phyloP scores from a whole-genome alignment of 2,329 filamentous ascomycete genomes.

The Paecilomyces sp. region DNA sequence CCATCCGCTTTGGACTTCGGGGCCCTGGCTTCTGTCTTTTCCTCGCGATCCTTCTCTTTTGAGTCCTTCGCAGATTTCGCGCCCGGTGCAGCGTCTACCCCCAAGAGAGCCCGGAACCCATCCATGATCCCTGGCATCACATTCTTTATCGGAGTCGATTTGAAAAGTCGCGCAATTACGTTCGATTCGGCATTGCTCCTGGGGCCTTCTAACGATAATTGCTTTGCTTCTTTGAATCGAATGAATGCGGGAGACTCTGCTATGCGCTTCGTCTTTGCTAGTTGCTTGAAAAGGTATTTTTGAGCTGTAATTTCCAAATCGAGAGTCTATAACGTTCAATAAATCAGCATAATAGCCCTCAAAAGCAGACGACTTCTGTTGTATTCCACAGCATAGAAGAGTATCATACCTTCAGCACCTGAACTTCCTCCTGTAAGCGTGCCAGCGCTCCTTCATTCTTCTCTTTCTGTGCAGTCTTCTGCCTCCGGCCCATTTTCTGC shows the following conservation, averaged over 20 bases:
- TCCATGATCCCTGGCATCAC: slow-evolving; percentile 42
- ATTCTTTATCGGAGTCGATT: slow-evolving; percentile 52
- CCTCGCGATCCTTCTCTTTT: slow-evolving; percentile 1
- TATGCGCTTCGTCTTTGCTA: slow-evolving; percentile 52
- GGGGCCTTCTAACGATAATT: slow-evolving; percentile 29
- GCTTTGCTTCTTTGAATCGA: slow-evolving; percentile 28
- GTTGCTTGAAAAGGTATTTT: slow-evolving; percentile 50
- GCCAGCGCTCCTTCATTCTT: slow-evolving; percentile 33
- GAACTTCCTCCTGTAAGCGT: slow-evolving; percentile 49
- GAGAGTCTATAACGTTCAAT: slow-evolving; percentile 34
- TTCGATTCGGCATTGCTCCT: slow-evolving; percentile 46
- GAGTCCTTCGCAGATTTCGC: slow-evolving; percentile 4
- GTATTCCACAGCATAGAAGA: not conserved
- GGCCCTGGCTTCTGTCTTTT: slow-evolving; percentile 8
- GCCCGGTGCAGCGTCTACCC: slow-evolving; percentile 19
- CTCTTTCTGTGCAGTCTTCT: slow-evolving; percentile 46
- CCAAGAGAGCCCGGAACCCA: slow-evolving; percentile 32
- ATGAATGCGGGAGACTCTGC: slow-evolving; percentile 44
- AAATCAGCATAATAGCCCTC: not conserved
- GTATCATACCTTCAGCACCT: slow-evolving; percentile 46
- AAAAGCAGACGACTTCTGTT: not conserved
- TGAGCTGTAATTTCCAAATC: slow-evolving; percentile 44
- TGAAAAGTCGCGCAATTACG: slow-evolving; percentile 53
- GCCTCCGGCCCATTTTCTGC: slow-evolving; percentile 55
- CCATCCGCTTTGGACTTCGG: not conserved